Percentiles rank a stretch among this genome's conserved stretches.
Evolutionary conservation across 768 basidiomycete genomes (phyloP).

Genomic region (Tricholoma bakamatsutake): DNA sequence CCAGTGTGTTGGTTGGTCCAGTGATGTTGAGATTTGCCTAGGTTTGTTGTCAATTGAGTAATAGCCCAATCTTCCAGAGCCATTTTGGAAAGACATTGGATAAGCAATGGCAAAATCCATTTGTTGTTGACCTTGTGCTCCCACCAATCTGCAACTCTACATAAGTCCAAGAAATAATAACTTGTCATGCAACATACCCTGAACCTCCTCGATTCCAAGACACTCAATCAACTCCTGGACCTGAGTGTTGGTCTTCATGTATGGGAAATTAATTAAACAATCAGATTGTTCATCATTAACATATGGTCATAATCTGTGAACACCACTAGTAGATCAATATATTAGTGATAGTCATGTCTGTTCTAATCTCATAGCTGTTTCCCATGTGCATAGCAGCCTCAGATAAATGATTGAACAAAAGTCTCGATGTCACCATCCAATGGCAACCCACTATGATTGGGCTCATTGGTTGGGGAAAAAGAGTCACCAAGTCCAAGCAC

Average conservation of each 20-base stretch:
- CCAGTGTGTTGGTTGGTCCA: slow-evolving; percentile 16
- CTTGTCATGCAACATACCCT: slow-evolving; percentile 3
- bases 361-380: slow-evolving; percentile 4
- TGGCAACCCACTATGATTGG: slow-evolving; percentile 12
- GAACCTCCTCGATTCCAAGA: slow-evolving; percentile 7
- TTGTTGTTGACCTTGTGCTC: slow-evolving; percentile 16
- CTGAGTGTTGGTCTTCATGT: slow-evolving; percentile 9
- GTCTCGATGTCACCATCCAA: slow-evolving; percentile 9
- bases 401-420: slow-evolving; percentile 8
- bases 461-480: slow-evolving; percentile 13
- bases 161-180: background rate
- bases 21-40: slow-evolving; percentile 17
- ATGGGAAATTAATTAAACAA: slow-evolving; percentile 11
- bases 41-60: slow-evolving; percentile 17
- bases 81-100: slow-evolving; percentile 16
- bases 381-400: slow-evolving; percentile 8
- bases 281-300: background rate
- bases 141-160: slow-evolving; percentile 18
- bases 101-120: slow-evolving; percentile 18
- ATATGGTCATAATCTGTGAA: too few relatives aligned
- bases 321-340: too few relatives aligned
- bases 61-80: slow-evolving; percentile 12
- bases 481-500: slow-evolving; percentile 12
- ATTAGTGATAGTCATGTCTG: too few relatives aligned
- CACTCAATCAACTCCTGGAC: slow-evolving; percentile 4